Evolutionary conservation across 1,284 basidiomycete species (phyloP).

Genomic region (Cutaneotrichosporon sp.): DNA sequence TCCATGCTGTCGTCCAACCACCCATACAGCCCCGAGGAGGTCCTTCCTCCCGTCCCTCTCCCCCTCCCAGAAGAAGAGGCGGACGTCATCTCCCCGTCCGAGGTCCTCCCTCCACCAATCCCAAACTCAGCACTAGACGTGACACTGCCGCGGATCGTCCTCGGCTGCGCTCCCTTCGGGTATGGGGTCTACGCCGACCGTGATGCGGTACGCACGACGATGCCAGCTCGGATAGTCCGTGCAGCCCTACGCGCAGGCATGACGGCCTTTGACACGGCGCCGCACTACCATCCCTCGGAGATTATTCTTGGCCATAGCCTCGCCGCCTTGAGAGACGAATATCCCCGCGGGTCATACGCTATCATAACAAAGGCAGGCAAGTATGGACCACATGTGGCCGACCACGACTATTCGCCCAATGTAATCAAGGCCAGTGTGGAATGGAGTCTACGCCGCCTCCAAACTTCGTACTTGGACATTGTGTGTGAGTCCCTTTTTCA

Average conservation of each 20-base stretch:
- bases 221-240: slow-evolving; percentile 70
- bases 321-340: slow-evolving; percentile 64
- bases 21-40: slow-evolving; percentile 40
- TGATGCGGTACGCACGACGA: slow-evolving; percentile 60
- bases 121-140: slow-evolving; percentile 12
- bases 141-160: slow-evolving; percentile 59
- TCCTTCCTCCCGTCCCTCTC: slow-evolving; percentile 30
- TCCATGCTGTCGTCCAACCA: slow-evolving; percentile 30
- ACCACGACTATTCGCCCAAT: slow-evolving; percentile 73
- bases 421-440: slow-evolving; percentile 69
- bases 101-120: slow-evolving; percentile 26
- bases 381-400: slow-evolving; percentile 62
- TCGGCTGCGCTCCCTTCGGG: slow-evolving; percentile 72
- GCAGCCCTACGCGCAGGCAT: slow-evolving; percentile 84
- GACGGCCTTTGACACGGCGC: slow-evolving; percentile 78
- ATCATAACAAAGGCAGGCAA: slow-evolving; percentile 93
- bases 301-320: slow-evolving; percentile 77
- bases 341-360: slow-evolving; percentile 75
- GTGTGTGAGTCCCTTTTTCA: slow-evolving; percentile 59
- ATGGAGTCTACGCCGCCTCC: slow-evolving; percentile 69
- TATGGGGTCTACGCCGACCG: slow-evolving; percentile 67
- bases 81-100: slow-evolving; percentile 28
- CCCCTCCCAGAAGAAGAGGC: slow-evolving; percentile 26
- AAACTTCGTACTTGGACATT: slow-evolving; percentile 77
- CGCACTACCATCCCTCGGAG: slow-evolving; percentile 89